Percentiles rank a stretch among this genome's conserved stretches.
Conservation (phyloP, 2,329 filamentous ascomycete species). For the Orbilia blumenaviensis region DNA sequence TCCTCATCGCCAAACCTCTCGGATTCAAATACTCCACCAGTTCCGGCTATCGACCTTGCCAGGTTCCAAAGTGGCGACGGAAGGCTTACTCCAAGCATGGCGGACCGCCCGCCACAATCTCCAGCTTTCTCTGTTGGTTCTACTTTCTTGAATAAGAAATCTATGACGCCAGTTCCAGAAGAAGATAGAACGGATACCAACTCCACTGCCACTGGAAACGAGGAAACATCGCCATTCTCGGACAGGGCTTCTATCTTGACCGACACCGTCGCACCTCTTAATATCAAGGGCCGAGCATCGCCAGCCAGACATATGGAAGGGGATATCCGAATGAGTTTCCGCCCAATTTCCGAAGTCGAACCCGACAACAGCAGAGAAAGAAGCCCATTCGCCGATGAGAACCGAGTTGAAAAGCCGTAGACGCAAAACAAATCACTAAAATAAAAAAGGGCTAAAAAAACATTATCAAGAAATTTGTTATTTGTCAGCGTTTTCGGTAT, state of each 20-base stretch:
- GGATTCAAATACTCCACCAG: slow-evolving; percentile 58
- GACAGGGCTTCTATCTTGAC: slow-evolving; percentile 33
- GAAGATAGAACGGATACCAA: slow-evolving; percentile 16
- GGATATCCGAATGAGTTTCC: slow-evolving; percentile 51
- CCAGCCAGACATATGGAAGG: slow-evolving; percentile 52
- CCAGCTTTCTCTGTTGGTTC: slow-evolving; percentile 73
- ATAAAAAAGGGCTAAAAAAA: slow-evolving; percentile 26
- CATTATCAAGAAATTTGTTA: background rate
- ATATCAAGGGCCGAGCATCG: slow-evolving; percentile 36
- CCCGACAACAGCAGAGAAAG: slow-evolving; percentile 27
- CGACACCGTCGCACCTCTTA: slow-evolving; percentile 34
- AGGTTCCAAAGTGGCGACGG: slow-evolving; percentile 39
- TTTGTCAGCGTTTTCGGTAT: slow-evolving; percentile 15
- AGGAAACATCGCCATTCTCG: slow-evolving; percentile 42
- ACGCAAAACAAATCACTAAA: slow-evolving; percentile 22
- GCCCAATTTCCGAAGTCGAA: slow-evolving; percentile 42
- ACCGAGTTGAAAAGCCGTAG: slow-evolving; percentile 15
- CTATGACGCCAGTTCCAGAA: slow-evolving; percentile 47
- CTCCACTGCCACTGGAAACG: slow-evolving; percentile 11
- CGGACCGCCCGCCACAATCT: slow-evolving; percentile 64
- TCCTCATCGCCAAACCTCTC: slow-evolving; percentile 71
- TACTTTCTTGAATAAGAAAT: slow-evolving; percentile 71
- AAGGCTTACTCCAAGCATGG: slow-evolving; percentile 23
- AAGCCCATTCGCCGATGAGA: slow-evolving; percentile 50
- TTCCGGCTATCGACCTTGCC: slow-evolving; percentile 54